Base-by-base conservation (phyloP, 176 grass and related monocot species). In the Musa acuminata region DNA sequence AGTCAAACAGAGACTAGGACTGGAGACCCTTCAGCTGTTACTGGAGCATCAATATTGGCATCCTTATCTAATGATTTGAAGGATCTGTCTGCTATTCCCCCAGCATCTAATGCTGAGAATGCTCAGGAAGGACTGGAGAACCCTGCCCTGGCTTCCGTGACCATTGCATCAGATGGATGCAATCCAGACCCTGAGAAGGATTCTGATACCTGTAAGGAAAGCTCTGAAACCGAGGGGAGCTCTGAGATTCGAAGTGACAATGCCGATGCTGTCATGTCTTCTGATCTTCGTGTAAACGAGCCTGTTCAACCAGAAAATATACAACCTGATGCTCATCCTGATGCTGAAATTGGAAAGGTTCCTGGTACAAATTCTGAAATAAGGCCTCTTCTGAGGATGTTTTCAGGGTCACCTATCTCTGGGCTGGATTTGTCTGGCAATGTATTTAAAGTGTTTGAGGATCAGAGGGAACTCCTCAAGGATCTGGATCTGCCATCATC, bases 361-460 rank as follows among this genome's bases (percentile, higher is more conserved):
- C 35, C 21, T 64, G 8, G 57, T 62, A 82, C 72, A 92, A 86
- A 87, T 75, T 84, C 87, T 92, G 86, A 86, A 85, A 84, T 86
- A 76, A 88, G 85, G 71, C 87, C 79, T 76, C 78, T 87, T 92
- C 65, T 83, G 77, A 96, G 87, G 78, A 88, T 92, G 85, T 77
- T 84, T 84, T 25, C 85, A 83, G 86, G 83, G 76, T 82, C 85
- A 78, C 81, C 81, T 83, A 70, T 84, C 80, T 81, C 89, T 53
- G 90, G 88, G 75, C 89, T 87, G 72, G 93, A 96, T 88, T 89
- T 92, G 79, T 90, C 84, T 90, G 77, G 89, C 82, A 87, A 78
- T 86, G 51, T 78, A 72, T 92, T 88, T 76, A 92, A 96, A 84
- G 82, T 81, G 80, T 83, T 92, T 87, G 87, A 89, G 82, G 92